phyloP scores from a whole-genome alignment of 352 stramenopile genomes.

The Phytopythium sindhum region DNA sequence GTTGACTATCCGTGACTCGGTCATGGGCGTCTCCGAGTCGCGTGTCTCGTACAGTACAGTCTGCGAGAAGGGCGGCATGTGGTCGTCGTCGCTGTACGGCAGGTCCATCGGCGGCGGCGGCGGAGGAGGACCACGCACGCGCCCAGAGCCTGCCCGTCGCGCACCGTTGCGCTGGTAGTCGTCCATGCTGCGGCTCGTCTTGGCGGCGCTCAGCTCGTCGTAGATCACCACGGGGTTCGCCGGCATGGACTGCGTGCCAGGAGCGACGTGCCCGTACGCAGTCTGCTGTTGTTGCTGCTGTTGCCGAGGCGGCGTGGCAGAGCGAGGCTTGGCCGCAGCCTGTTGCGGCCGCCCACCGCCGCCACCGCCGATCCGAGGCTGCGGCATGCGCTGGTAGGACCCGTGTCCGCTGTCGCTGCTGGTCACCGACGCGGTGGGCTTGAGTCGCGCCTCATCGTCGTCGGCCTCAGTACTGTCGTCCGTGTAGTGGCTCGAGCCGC shows the following conservation, averaged over 20 bases:
- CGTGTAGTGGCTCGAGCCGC: slow-evolving; percentile 22
- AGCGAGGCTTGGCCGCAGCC: background rate
- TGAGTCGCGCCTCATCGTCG: slow-evolving; percentile 8
- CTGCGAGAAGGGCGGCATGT: slow-evolving; percentile 1
- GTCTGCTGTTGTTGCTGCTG: slow-evolving; percentile 15
- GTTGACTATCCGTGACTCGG: slow-evolving; percentile 10
- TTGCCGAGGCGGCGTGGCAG: slow-evolving; percentile 9
- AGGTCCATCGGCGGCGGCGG: background rate
- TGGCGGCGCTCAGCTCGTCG: slow-evolving; percentile 10
- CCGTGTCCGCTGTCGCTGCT: slow-evolving; percentile 24
- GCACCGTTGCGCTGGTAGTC: slow-evolving; percentile 5
- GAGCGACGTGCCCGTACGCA: slow-evolving; percentile 12
- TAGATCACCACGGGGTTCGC: slow-evolving; percentile 23
- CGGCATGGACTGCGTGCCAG: slow-evolving; percentile 20
- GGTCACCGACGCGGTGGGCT: slow-evolving; percentile 11
- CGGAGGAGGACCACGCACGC: background rate
- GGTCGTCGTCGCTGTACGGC: background rate
- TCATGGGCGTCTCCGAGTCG: slow-evolving; percentile 25
- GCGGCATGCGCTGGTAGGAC: slow-evolving; percentile 16
- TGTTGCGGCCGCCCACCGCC: background rate
- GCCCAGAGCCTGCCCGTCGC: background rate
- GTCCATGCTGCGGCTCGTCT: slow-evolving; percentile 22
- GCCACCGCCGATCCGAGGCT: slow-evolving; percentile 18
- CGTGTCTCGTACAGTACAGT: slow-evolving; percentile 14
- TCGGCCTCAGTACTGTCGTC: slow-evolving; percentile 26